Conservation (phyloP, 2,329 filamentous ascomycete species). For the Nigrospora osmanthi region DNA sequence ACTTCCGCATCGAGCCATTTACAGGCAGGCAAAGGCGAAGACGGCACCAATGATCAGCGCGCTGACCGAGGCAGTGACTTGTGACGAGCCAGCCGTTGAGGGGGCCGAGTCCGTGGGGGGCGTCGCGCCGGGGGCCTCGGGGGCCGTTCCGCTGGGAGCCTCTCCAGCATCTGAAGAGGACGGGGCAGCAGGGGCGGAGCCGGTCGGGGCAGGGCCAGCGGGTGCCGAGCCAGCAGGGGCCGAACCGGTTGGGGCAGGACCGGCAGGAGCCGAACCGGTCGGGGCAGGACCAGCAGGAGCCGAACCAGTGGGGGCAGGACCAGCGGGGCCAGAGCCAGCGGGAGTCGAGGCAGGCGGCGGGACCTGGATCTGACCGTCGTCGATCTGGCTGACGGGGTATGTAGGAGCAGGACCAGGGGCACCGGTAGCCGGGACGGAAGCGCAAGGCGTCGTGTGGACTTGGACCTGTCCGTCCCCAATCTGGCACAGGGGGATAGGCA, state of each 20-base stretch:
- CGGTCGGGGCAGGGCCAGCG: conserved; percentile 20
- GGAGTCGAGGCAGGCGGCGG: conserved; percentile 19
- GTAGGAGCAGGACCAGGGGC: conserved; percentile 8
- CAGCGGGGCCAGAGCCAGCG: conserved; percentile 10
- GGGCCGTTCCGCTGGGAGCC: too few species aligned
- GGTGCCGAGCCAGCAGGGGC: too few species aligned
- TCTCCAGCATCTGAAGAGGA: too few species aligned
- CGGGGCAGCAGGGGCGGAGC: neutral
- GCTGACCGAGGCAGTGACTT: conserved; percentile 19
- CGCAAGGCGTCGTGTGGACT: conserved; percentile 36
- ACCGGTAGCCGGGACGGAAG: conserved; percentile 18
- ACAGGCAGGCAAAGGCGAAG: conserved; percentile 26
- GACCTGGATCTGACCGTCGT: conserved; percentile 41
- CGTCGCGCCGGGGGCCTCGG: too few species aligned
- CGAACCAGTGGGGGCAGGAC: conserved; percentile 11
- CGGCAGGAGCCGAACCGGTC: conserved; percentile 10
- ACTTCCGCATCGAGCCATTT: conserved; percentile 7
- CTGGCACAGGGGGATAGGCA: conserved; percentile 40
- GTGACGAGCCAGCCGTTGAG: too few species aligned
- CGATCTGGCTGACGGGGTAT: conserved; percentile 31
- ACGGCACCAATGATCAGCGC: conserved; percentile 25
- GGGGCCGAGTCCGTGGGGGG: too few species aligned
- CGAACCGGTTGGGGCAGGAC: conserved; percentile 6
- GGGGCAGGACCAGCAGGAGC: conserved; percentile 12
- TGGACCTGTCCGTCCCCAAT: conserved; percentile 44